Evolutionary conservation across 768 basidiomycete species (phyloP).

Genomic region (Agaricus sinodeliciosus): DNA sequence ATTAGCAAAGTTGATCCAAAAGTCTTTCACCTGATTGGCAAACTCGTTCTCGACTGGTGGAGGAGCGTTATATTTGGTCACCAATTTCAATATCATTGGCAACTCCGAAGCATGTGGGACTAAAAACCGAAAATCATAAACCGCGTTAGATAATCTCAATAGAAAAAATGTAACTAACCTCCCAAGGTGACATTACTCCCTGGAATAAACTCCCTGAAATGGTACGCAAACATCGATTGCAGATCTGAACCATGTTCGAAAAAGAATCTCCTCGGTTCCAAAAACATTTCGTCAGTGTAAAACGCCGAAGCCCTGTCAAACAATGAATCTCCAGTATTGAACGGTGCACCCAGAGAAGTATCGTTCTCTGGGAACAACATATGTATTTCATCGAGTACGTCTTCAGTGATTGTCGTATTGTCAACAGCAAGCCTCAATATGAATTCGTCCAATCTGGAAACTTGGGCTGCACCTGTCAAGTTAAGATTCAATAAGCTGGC

Average conservation of each 20-base stretch:
- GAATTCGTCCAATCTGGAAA: slow-evolving; percentile 38
- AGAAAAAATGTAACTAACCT: slow-evolving; percentile 25
- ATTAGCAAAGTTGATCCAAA: slow-evolving; percentile 50
- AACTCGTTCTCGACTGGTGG: slow-evolving; percentile 35
- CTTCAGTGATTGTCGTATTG: slow-evolving; percentile 37
- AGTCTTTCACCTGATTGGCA: slow-evolving; percentile 40
- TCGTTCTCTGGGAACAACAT: slow-evolving; percentile 42
- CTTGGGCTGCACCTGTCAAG: slow-evolving; percentile 33
- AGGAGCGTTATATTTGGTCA: slow-evolving; percentile 19
- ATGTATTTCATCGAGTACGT: slow-evolving; percentile 33
- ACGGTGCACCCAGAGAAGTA: slow-evolving; percentile 38
- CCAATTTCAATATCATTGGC: slow-evolving; percentile 39
- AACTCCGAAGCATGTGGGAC: slow-evolving; percentile 48
- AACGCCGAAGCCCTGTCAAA: slow-evolving; percentile 51
- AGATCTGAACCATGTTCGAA: slow-evolving; percentile 38
- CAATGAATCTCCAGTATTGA: slow-evolving; percentile 53
- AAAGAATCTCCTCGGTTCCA: slow-evolving; percentile 43
- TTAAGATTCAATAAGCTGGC: slow-evolving; percentile 29
- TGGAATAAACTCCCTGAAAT: slow-evolving; percentile 52
- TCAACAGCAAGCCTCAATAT: slow-evolving; percentile 45
- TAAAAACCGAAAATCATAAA: slow-evolving; percentile 14
- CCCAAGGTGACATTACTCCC: slow-evolving; percentile 42
- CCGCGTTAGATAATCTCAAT: no score
- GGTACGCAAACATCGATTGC: slow-evolving; percentile 47
- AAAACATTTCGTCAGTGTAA: slow-evolving; percentile 55